Evolutionary conservation across 1,284 basidiomycete genomes (phyloP), one percentile per base, ranked within the genome.

Genomic region (Leccinum pachyderme): DNA sequence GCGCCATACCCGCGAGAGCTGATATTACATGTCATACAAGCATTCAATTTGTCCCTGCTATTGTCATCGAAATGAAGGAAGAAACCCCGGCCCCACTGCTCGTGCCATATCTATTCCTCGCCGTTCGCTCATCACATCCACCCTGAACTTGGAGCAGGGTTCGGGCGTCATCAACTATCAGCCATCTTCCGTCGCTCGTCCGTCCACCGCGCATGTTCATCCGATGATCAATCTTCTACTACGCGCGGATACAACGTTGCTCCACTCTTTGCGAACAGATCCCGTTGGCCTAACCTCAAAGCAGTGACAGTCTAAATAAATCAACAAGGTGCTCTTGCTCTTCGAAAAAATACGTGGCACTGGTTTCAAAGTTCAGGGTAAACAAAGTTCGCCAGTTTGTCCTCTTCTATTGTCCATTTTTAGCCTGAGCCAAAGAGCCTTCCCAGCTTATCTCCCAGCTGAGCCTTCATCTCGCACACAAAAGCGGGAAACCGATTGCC

Each of bases 211-310:
- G 47, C 52, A 54, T 62, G 46, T 47, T 15, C 44, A 49, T 53
- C 63, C 65, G 63, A 67, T 67, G 45, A 64, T 67, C 62, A 65
- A 63, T 63, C 65, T 67, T 67, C 62, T 55, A 39, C 53, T 44
- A 41, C 55, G 65, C 61, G 47, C 49, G 63, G 52, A 59, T 48
- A 43, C 65, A 64, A 67, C 63, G 65, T 67, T 63, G 63, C 52
- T 54, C 12, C 41, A 53, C 44, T 59, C 53, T 54, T 59, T 24
- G 56, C 53, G 59, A 56, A 52, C 44, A 49, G 54, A 31, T 46
- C 43, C 63, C 58, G 52, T 45, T 31, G 43, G 45, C 28, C 51
- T 27, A 44, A 37, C 44, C 52, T 61, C 52, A 47, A 15, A 28
- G 9, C 37, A 47, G 45, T 39, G 48, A 32, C n/a, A 29, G 12